Percentiles rank a stretch among this genome's conserved stretches.
These are phyloP conservation scores for Erythrobasidium yunnanense DNA, from an alignment of 768 basidiomycete species.

Conservation along the genomic window DNA sequence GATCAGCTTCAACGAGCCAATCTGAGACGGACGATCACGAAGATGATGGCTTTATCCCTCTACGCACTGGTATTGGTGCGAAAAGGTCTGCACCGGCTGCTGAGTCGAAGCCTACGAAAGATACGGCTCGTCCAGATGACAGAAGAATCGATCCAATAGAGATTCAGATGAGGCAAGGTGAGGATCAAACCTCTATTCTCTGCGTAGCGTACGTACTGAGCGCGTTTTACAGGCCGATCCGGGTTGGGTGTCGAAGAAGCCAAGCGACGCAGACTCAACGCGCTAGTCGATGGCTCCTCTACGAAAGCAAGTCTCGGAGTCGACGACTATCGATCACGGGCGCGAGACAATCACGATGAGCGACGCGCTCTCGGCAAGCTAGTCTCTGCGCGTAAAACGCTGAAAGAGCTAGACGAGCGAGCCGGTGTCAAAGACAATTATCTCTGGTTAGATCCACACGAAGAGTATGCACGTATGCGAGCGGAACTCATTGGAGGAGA, in stretches of 20 bases:
- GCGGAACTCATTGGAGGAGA: not conserved
- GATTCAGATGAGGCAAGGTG: slow-evolving; percentile 32
- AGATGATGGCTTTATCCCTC: not conserved
- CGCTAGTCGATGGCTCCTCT: not conserved
- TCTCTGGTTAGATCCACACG: slow-evolving; percentile 35
- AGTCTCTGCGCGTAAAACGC: slow-evolving; percentile 28
- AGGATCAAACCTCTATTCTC: not conserved
- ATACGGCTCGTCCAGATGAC: not conserved
- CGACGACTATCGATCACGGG: slow-evolving; percentile 28
- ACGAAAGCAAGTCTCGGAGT: not conserved
- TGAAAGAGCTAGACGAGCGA: slow-evolving; percentile 32
- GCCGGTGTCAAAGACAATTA: slow-evolving; percentile 25
- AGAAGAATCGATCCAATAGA: slow-evolving; percentile 31
- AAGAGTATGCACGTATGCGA: slow-evolving; percentile 25
- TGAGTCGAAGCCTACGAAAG: too few species aligned
- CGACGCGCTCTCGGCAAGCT: slow-evolving; percentile 30
- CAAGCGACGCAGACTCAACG: not conserved
- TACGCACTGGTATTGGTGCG: not conserved
- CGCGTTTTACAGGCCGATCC: slow-evolving; percentile 26
- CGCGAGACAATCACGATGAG: slow-evolving; percentile 21
- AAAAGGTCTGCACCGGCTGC: not conserved
- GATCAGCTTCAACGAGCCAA: not conserved
- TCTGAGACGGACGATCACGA: not conserved
- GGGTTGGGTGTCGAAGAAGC: slow-evolving; percentile 33
- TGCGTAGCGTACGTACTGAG: not conserved